Evolutionary conservation across 352 stramenopile species (phyloP), one percentile per base, ranked within the genome.

Genomic region (Peronosclerospora sorghi): DNA sequence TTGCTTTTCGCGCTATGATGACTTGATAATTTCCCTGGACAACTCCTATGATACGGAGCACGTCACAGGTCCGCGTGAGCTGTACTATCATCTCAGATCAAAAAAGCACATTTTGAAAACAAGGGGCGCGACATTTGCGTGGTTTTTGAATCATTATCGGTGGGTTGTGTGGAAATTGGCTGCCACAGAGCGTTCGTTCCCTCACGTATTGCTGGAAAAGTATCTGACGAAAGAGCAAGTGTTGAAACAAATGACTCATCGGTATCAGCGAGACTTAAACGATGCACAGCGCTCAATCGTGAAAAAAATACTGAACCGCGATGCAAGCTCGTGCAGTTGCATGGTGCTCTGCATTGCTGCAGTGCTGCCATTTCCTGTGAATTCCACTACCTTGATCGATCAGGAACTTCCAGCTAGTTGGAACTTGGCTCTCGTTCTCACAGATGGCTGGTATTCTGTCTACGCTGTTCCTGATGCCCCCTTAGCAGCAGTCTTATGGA

Each of bases 101-200:
- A 44, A 40, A 8, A 47, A 47, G 13, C 53, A 62, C 19, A 52
- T 83, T 39, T 32, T 56, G 1, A 38, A 48, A 19, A 48, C 46
- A 4, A 60, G 39, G 13, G 62, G 54, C 4, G 71, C 69, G 17
- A 75, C 71, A 9, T 56, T 59, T 19, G 41, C 38, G 18, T 86
- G 74, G 74, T 86, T 86, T 51, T 29, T 60, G 8, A 86, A 84
- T 50, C 74, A 86, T n/a, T 86, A 64, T 51, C 57, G 74, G 1
- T 86, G 74, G 74, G 53, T 84, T 29, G 62, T 86, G 15, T 83
- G 72, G 68, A 86, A 86, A 39, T 59, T 83, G 20, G 66, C 74
- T 29, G 50, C 56, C 6, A 81, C 65, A 60, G 74, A 86, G 32
- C 48, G 69, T 0, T 45, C 50, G 13, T 82, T 76, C 19, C 57